phyloP scores from a whole-genome alignment of 2,329 filamentous ascomycete species.

The Lachnellula suecica region DNA sequence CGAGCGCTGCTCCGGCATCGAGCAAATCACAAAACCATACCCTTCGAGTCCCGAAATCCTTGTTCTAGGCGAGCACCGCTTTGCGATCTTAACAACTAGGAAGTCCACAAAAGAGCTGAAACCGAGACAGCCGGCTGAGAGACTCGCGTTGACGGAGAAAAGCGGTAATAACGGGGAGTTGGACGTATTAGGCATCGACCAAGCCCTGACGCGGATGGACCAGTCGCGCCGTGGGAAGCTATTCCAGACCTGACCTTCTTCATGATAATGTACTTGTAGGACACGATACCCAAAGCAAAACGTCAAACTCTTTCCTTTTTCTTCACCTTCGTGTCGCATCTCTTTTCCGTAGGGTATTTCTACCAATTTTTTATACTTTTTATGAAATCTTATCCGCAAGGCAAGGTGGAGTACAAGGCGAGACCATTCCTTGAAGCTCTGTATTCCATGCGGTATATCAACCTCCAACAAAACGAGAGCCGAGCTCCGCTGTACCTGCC shows the following conservation, averaged over 20 bases:
- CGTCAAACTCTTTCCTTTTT: background rate
- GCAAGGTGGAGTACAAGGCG: constrained; percentile 76
- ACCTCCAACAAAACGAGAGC: constrained; percentile 22
- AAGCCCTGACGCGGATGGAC: constrained; percentile 56
- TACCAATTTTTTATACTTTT: background rate
- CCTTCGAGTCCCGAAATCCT: constrained; percentile 27
- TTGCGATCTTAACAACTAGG: constrained; percentile 24
- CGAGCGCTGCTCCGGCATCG: constrained; percentile 32
- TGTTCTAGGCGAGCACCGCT: constrained; percentile 32
- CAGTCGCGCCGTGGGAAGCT: constrained; percentile 18
- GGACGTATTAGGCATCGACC: constrained; percentile 66
- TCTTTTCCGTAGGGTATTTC: background rate
- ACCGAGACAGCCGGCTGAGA: constrained; percentile 2
- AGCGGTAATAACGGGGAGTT: constrained; percentile 35
- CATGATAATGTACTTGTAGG: constrained; percentile 1
- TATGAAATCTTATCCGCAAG: constrained; percentile 56
- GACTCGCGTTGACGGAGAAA: constrained; percentile 24
- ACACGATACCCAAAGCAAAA: constrained; percentile 3
- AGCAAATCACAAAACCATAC: constrained; percentile 24
- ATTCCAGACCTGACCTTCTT: constrained; percentile 11
- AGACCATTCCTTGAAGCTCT: constrained; percentile 72
- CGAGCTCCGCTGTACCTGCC: constrained; percentile 21
- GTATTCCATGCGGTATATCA: constrained; percentile 73
- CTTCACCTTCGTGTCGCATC: background rate
- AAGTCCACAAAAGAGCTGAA: constrained; percentile 12